Evolutionary conservation across 257 asterid genomes (phyloP).

Genomic region (Osmanthus fragrans): DNA sequence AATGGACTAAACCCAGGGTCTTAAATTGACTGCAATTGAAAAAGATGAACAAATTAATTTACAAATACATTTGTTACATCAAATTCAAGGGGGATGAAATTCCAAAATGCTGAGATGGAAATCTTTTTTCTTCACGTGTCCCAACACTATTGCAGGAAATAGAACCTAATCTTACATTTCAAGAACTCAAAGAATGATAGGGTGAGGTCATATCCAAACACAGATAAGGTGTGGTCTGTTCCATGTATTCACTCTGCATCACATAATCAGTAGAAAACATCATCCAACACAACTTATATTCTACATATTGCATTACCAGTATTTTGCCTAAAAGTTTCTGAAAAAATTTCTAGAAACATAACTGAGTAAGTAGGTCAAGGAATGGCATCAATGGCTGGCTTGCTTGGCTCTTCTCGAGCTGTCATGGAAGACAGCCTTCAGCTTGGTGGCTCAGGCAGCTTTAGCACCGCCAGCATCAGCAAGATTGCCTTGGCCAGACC

Average conservation of each 20-base stretch:
- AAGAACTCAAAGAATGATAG: slow-evolving; percentile 32
- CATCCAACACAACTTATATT: slow-evolving; percentile 14
- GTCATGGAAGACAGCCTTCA: slow-evolving; percentile 82
- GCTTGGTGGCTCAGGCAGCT: slow-evolving; percentile 51
- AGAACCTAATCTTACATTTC: slow-evolving; percentile 33
- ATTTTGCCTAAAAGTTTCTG: slow-evolving; percentile 6
- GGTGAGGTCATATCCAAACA: slow-evolving; percentile 35
- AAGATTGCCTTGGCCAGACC: slow-evolving; percentile 44
- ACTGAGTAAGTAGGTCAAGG: slow-evolving; percentile 36
- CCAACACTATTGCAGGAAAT: slow-evolving; percentile 7
- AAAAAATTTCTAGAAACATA: background rate
- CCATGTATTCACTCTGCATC: slow-evolving; percentile 28
- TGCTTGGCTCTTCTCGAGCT: slow-evolving; percentile 76
- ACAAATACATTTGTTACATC: background rate
- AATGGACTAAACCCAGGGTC: no score
- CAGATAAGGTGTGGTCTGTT: slow-evolving; percentile 40
- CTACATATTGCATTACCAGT: background rate
- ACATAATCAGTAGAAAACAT: slow-evolving; percentile 28
- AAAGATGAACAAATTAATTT: no score
- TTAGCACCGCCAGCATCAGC: slow-evolving; percentile 38
- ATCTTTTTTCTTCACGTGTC: slow-evolving; percentile 31
- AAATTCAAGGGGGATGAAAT: background rate
- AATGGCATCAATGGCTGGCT: slow-evolving; percentile 80
- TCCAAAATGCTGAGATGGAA: background rate
- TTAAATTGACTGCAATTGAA: no score